Base-by-base conservation (phyloP, 176 grass and related monocot species). In the Leersia perrieri region DNA sequence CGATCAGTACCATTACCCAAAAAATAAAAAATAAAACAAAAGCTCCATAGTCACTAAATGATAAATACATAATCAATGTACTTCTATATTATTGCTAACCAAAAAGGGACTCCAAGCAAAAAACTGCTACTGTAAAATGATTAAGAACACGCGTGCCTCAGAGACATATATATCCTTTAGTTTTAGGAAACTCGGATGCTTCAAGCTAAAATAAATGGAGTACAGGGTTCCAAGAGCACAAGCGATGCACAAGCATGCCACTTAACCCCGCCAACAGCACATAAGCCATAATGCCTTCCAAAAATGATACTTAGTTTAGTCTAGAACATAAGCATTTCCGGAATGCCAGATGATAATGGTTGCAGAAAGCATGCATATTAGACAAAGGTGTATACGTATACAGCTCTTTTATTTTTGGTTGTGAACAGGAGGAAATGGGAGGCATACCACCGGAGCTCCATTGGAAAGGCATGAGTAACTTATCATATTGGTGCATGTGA, bases 1-100 rank as follows among this genome's bases (percentile, higher is more conserved):
- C 25, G 62, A 86, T 86, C 60, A 90, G 1, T 18, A 39, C 3
- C 14, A 78, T 31, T 77, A 44, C 67, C 60, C 53, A 77, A 58
- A 38, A 58, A n/a, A 58, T 25, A n/a, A 58, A 66, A 66, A 44
- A 42, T 3, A 66, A 44, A 42, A 3, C 3, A 60, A 40, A 58
- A 60, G 23, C n/a, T 33, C 33, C 8, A 1, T 13, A 39, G 11
- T 63, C 20, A 69, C 40, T 29, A 2, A 39, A 29, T 33, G 13
- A 5, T 36, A 60, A 39, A 29, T 32, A 38, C 16, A 34, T n/a
- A 44, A 66, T 33, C 27, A 25, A 76, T 57, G 23, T 55, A 36
- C 9, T 36, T 71, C 15, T 0, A 22, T 44, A 23, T 7, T 3
- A n/a, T 30, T 75, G 7, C 7, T 44, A 36, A 44, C 0, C 20